A percentile compares a stretch with the other conserved stretches of the same genome.
phyloP scores from a whole-genome alignment of 768 basidiomycete genomes.

The Astraeus odoratus region DNA sequence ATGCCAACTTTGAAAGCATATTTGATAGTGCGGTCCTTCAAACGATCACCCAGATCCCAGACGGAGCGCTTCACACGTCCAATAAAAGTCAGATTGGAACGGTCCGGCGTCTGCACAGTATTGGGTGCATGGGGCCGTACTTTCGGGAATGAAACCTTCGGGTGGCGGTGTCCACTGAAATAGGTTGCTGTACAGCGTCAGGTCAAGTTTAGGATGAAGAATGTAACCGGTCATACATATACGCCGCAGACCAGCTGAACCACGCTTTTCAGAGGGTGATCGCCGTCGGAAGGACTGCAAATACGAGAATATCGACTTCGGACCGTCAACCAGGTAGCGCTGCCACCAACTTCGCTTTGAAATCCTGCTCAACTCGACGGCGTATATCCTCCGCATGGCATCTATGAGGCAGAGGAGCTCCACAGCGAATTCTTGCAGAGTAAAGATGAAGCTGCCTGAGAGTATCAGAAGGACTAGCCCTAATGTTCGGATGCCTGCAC shows the following conservation, averaged over 20 bases:
- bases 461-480: constrained; percentile 6
- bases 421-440: constrained; percentile 85
- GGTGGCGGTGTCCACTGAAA: constrained; percentile 45
- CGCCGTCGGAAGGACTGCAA: constrained; percentile 13
- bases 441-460: constrained; percentile 80
- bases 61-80: constrained; percentile 62
- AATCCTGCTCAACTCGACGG: constrained; percentile 47
- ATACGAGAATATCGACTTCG: constrained; percentile 16
- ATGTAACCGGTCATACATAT: constrained; percentile 35
- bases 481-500: constrained; percentile 23
- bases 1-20: constrained; percentile 86
- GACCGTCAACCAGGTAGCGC: constrained; percentile 26
- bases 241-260: constrained; percentile 23
- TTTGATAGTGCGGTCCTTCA: constrained; percentile 71
- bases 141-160: constrained; percentile 70
- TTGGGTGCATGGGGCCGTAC: constrained; percentile 77
- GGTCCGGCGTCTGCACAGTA: constrained; percentile 74
- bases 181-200: constrained; percentile 37
- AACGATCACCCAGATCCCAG: constrained; percentile 61
- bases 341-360: constrained; percentile 33
- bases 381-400: constrained; percentile 74
- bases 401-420: constrained; percentile 80
- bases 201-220: constrained; percentile 1
- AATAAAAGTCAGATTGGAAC: constrained; percentile 47
- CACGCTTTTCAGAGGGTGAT: constrained; percentile 9